Evolutionary conservation across 2,329 filamentous ascomycete species (phyloP).

Genomic region (Fusarium anguioides): DNA sequence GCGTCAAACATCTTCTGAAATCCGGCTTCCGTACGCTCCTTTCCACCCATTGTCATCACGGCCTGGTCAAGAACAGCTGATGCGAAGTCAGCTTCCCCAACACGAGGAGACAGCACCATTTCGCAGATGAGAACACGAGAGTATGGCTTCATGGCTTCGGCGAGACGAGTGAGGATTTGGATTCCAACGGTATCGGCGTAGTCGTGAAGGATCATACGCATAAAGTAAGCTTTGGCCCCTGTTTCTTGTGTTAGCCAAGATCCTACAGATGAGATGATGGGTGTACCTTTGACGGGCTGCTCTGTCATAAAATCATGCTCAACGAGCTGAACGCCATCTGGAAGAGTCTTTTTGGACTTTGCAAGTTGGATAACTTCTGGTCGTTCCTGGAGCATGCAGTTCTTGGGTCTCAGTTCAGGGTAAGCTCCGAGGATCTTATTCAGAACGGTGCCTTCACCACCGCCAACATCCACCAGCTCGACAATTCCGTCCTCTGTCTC

Average conservation of each 20-base stretch:
- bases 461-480: slow-evolving; percentile 49
- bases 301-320: slow-evolving; percentile 48
- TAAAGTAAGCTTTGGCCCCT: slow-evolving; percentile 52
- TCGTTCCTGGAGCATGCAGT: slow-evolving; percentile 44
- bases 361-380: slow-evolving; percentile 45
- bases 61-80: slow-evolving; percentile 48
- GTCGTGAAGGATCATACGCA: slow-evolving; percentile 51
- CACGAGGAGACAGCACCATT: slow-evolving; percentile 47
- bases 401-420: slow-evolving; percentile 36
- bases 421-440: slow-evolving; percentile 48
- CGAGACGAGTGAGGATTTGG: slow-evolving; percentile 44
- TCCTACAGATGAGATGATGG: background rate
- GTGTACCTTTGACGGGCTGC: slow-evolving; percentile 47
- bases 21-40: slow-evolving; percentile 47
- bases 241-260: background rate
- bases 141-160: slow-evolving; percentile 44
- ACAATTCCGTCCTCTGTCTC: slow-evolving; percentile 33
- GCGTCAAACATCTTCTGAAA: slow-evolving; percentile 47
- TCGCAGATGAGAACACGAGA: slow-evolving; percentile 50
- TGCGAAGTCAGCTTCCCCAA: slow-evolving; percentile 46
- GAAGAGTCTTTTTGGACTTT: slow-evolving; percentile 30
- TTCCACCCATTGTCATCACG: slow-evolving; percentile 51
- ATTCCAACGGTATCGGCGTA: slow-evolving; percentile 46
- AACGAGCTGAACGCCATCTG: slow-evolving; percentile 33
- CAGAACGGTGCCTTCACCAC: slow-evolving; percentile 46